These are phyloP conservation scores for Aspergillus diversus DNA, from an alignment of 495 filamentous ascomycete species.

Conservation along the genomic window DNA sequence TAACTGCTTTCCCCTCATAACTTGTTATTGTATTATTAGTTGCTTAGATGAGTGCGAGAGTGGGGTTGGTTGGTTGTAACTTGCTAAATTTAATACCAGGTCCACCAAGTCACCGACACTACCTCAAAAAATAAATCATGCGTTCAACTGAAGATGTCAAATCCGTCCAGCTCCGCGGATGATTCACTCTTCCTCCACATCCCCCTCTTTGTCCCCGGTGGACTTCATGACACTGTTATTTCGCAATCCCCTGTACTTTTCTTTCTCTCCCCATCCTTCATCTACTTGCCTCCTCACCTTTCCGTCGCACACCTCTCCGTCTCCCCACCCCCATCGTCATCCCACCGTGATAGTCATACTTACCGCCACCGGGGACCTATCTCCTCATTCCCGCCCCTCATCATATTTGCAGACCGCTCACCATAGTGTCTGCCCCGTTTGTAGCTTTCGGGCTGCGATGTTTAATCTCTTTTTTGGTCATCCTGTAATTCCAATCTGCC, in stretches of 20 bases:
- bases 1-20: too few species aligned
- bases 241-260: not conserved
- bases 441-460: slow-evolving; percentile 25
- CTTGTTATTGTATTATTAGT: too few species aligned
- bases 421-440: not conserved
- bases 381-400: slow-evolving; percentile 18
- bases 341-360: not conserved
- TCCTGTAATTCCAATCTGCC: slow-evolving; percentile 7
- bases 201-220: slow-evolving; percentile 16
- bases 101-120: not conserved
- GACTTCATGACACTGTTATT: slow-evolving; percentile 8
- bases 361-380: slow-evolving; percentile 11
- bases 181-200: slow-evolving; percentile 4
- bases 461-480: slow-evolving; percentile 12
- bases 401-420: slow-evolving; percentile 12
- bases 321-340: slow-evolving; percentile 4
- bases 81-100: not conserved
- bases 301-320: not conserved
- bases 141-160: slow-evolving; percentile 10
- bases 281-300: not conserved
- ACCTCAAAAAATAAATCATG: not conserved
- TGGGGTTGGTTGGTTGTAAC: not conserved
- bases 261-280: not conserved
- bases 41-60: too few species aligned
- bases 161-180: slow-evolving; percentile 7